These are phyloP conservation scores for Bjerkandera adusta DNA, from an alignment of 1,284 basidiomycete species.

Conservation along the genomic window DNA sequence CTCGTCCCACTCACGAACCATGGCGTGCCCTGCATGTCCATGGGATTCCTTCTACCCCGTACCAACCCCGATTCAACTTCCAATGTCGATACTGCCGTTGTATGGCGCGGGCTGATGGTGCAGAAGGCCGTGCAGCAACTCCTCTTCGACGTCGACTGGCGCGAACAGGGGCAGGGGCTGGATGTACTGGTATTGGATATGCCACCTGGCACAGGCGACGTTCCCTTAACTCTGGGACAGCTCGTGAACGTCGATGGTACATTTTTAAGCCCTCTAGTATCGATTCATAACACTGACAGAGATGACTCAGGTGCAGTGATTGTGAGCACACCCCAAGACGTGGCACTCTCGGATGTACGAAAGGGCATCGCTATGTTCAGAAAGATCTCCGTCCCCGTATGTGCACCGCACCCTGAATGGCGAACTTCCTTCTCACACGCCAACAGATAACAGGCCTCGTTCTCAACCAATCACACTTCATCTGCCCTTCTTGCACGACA, in stretches of 20 bases:
- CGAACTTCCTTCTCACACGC: background rate
- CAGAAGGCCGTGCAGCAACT: constrained; percentile 98
- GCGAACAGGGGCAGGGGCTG: constrained; percentile 46
- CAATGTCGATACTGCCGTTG: constrained; percentile 73
- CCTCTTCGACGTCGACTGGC: constrained; percentile 97
- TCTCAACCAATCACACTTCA: constrained; percentile 89
- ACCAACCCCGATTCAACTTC: constrained; percentile 36
- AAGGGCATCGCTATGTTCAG: constrained; percentile 94
- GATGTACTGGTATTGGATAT: constrained; percentile 94
- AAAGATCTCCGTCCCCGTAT: constrained; percentile 86
- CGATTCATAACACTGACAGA: background rate
- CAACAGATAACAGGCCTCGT: constrained; percentile 83
- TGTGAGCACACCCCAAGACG: constrained; percentile 95
- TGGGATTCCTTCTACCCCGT: constrained; percentile 82
- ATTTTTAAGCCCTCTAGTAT: constrained; percentile 17
- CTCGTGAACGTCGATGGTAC: constrained; percentile 85
- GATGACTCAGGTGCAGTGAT: constrained; percentile 73
- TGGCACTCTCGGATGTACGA: constrained; percentile 88
- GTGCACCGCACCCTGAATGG: constrained; percentile 26
- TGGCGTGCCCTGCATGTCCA: constrained; percentile 93
- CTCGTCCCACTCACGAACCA: constrained; percentile 88
- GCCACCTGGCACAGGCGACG: constrained; percentile 97
- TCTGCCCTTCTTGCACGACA: constrained; percentile 75
- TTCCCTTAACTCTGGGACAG: constrained; percentile 91
- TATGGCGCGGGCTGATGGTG: constrained; percentile 98